Percentiles rank a stretch among this genome's conserved stretches.
Conservation (phyloP, 345 rosid species). For the Brassica juncea region DNA sequence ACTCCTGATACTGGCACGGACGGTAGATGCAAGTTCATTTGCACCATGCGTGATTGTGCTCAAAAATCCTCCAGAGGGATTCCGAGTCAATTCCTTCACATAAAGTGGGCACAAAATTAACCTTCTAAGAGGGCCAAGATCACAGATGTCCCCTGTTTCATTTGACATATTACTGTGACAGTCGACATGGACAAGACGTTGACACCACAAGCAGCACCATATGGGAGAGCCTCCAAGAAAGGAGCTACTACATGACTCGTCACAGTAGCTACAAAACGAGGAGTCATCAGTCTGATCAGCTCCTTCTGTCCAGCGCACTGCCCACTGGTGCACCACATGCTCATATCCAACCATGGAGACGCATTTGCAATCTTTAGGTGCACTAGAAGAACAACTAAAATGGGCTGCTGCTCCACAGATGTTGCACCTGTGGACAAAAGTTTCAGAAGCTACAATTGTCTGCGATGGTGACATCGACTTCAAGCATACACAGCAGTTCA, state of each 20-base stretch:
- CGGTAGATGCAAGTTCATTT: slow-evolving; percentile 89
- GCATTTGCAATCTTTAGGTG: slow-evolving; percentile 85
- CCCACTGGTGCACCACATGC: slow-evolving; percentile 89
- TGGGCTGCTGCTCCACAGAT: slow-evolving; percentile 88
- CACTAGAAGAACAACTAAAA: slow-evolving; percentile 61
- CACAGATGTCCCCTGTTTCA: slow-evolving; percentile 87
- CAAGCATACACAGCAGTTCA: slow-evolving; percentile 88
- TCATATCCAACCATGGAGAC: slow-evolving; percentile 81
- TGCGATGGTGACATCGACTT: slow-evolving; percentile 73
- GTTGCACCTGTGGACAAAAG: slow-evolving; percentile 60
- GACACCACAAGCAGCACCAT: slow-evolving; percentile 99
- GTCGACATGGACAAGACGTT: slow-evolving; percentile 91
- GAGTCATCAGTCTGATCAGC: slow-evolving; percentile 81
- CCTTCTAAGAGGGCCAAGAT: slow-evolving; percentile 82
- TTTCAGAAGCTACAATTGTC: slow-evolving; percentile 57
- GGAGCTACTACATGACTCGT: slow-evolving; percentile 86
- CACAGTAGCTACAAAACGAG: slow-evolving; percentile 83
- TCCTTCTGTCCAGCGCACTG: slow-evolving; percentile 91
- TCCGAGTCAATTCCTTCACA: slow-evolving; percentile 68
- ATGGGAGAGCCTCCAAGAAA: slow-evolving; percentile 96
- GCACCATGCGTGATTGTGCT: slow-evolving; percentile 97
- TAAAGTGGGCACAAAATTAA: slow-evolving; percentile 80
- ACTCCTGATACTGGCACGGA: slow-evolving; percentile 89
- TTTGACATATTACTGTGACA: slow-evolving; percentile 75
- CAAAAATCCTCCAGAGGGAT: slow-evolving; percentile 68